Conservation (phyloP, 2,329 filamentous ascomycete species). For the Lecanicillium sp. region DNA sequence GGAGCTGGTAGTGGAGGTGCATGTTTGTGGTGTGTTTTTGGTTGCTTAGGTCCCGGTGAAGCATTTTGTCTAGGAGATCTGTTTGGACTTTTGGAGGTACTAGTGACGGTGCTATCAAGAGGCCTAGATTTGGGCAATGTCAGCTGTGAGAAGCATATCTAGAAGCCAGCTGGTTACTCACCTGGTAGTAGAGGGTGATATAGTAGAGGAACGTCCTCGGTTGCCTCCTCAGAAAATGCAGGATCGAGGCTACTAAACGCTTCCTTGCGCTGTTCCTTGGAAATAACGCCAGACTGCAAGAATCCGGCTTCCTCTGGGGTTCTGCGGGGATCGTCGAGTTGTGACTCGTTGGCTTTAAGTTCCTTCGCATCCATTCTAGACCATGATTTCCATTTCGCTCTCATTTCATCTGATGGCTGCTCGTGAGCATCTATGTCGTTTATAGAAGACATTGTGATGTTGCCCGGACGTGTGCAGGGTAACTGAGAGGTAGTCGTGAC, state of each 20-base stretch:
- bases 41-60: conserved; percentile 70
- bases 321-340: conserved; percentile 47
- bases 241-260: conserved; percentile 35
- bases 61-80: conserved; percentile 60
- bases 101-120: conserved; percentile 69
- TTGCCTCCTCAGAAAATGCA: conserved; percentile 21
- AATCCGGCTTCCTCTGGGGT: conserved; percentile 35
- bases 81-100: conserved; percentile 63
- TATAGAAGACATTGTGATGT: conserved; percentile 12
- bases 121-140: conserved; percentile 48
- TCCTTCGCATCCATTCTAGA: conserved; percentile 49
- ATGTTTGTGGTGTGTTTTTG: conserved; percentile 78
- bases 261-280: conserved; percentile 30
- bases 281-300: conserved; percentile 33
- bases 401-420: conserved; percentile 64
- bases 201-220: conserved; percentile 44
- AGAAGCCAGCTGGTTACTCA: conserved; percentile 27
- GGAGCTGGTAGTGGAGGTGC: conserved; percentile 70
- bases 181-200: conserved; percentile 62
- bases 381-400: conserved; percentile 67
- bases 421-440: conserved; percentile 65
- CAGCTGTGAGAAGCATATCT: background rate
- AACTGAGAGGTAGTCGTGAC: no score
- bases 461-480: no score
- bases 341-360: conserved; percentile 43